Evolutionary conservation across 495 filamentous ascomycete species (phyloP).

Genomic region (Poronia punctata): DNA sequence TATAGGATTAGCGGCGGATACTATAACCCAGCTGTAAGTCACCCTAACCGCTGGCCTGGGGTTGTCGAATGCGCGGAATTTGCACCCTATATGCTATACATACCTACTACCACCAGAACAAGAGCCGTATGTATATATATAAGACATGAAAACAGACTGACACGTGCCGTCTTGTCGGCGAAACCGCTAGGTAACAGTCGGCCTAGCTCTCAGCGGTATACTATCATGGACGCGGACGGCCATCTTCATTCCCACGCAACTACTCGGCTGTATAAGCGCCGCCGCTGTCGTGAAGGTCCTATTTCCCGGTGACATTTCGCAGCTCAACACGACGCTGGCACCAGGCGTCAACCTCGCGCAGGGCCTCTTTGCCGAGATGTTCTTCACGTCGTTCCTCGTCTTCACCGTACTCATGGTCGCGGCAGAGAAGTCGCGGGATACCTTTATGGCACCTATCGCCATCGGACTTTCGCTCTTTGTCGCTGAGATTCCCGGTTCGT

Average conservation of each 20-base stretch:
- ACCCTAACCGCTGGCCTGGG: background rate
- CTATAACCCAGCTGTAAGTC: conserved; percentile 58
- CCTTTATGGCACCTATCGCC: conserved; percentile 65
- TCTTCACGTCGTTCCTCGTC: conserved; percentile 64
- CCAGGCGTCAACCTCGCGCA: conserved; percentile 51
- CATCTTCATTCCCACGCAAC: conserved; percentile 46
- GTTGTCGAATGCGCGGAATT: no score
- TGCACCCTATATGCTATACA: no score
- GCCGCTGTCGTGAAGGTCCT: conserved; percentile 45
- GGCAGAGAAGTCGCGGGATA: conserved; percentile 66
- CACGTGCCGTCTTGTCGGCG: background rate
- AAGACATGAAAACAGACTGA: background rate
- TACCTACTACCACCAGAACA: no score
- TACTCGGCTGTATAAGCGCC: conserved; percentile 47
- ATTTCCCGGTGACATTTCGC: conserved; percentile 41
- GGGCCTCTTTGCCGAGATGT: conserved; percentile 66
- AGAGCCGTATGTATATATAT: background rate
- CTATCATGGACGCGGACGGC: conserved; percentile 39
- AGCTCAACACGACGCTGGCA: conserved; percentile 49
- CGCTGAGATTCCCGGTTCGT: conserved; percentile 52
- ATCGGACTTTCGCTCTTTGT: conserved; percentile 67
- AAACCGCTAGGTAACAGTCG: conserved; percentile 37
- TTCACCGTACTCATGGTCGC: conserved; percentile 71
- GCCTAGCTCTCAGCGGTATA: conserved; percentile 42
- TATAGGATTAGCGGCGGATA: conserved; percentile 58